A percentile compares a stretch with the other conserved stretches of the same genome.
These are phyloP conservation scores for Trichocladium uniseriatum DNA, from an alignment of 495 filamentous ascomycete genomes.

Conservation along the genomic window DNA sequence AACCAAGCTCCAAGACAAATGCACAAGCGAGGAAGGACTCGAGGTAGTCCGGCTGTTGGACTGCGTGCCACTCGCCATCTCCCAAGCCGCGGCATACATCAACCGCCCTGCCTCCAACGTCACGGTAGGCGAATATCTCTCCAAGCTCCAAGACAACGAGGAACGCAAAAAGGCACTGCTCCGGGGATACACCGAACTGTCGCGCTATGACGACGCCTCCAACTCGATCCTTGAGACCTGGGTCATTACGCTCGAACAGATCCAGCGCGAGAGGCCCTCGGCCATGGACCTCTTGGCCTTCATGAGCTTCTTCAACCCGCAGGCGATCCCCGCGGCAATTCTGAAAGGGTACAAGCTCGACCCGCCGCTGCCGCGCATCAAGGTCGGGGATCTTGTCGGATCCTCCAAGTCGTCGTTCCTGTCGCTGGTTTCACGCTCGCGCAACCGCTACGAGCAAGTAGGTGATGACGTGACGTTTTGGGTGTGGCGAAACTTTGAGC, in stretches of 20 bases:
- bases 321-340: constrained; percentile 26
- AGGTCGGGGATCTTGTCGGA: not conserved
- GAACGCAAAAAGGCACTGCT: not conserved
- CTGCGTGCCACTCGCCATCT: constrained; percentile 38
- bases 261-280: constrained; percentile 15
- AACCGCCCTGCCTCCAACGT: constrained; percentile 4
- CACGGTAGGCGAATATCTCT: not conserved
- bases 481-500: no score
- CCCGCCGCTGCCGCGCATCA: not conserved
- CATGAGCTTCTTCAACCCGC: constrained; percentile 30
- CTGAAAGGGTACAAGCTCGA: not conserved
- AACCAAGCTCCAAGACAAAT: not conserved
- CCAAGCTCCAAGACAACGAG: not conserved
- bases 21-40: not conserved
- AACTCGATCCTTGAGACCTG: constrained; percentile 14
- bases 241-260: constrained; percentile 25
- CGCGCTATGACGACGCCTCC: not conserved
- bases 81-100: constrained; percentile 38
- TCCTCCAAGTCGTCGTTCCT: not conserved
- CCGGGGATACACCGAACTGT: not conserved
- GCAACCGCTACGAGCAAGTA: no score
- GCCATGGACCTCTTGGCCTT: constrained; percentile 32
- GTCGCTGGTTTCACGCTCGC: not conserved
- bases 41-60: constrained; percentile 27
- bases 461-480: no score